Conservation (phyloP, 345 rosid species). For the Kernera saxatilis region DNA sequence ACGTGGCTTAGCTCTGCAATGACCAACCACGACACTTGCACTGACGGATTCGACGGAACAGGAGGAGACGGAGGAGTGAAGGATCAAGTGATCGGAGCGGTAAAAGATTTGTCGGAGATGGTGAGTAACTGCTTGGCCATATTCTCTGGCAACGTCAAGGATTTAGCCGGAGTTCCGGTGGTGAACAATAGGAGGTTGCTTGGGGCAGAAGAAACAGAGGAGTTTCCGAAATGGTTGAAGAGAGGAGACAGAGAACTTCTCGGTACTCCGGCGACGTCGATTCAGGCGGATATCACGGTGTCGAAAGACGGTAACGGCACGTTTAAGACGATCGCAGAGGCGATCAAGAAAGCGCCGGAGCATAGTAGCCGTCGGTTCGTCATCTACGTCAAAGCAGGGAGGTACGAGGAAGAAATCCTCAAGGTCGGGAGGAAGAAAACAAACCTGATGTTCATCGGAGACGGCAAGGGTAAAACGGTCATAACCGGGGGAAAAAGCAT, state of each 20-base stretch:
- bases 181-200: slow-evolving; percentile 64
- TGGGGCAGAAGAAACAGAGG: slow-evolving; percentile 16
- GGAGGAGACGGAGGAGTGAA: slow-evolving; percentile 42
- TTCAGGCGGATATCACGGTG: slow-evolving; percentile 77
- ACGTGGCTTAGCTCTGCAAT: slow-evolving; percentile 97
- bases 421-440: slow-evolving; percentile 90
- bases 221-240: slow-evolving; percentile 65
- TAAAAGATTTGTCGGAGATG: slow-evolving; percentile 76
- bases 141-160: slow-evolving; percentile 44
- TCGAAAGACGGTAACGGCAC: slow-evolving; percentile 83
- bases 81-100: slow-evolving; percentile 45
- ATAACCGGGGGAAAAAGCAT: slow-evolving; percentile 69
- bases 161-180: slow-evolving; percentile 76
- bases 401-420: slow-evolving; percentile 71
- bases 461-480: slow-evolving; percentile 79
- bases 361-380: slow-evolving; percentile 55
- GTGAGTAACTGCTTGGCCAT: slow-evolving; percentile 87
- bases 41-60: slow-evolving; percentile 63
- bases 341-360: slow-evolving; percentile 87
- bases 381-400: slow-evolving; percentile 85
- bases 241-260: slow-evolving; percentile 63
- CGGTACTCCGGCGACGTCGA: slow-evolving; percentile 43
- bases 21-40: slow-evolving; percentile 93
- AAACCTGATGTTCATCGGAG: slow-evolving; percentile 87
- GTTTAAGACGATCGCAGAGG: slow-evolving; percentile 71